A percentile compares a stretch with the other conserved stretches of the same genome.
These are phyloP conservation scores for Phaeosphaeria sp. DNA, from an alignment of 2,329 filamentous ascomycete species.

Conservation along the genomic window DNA sequence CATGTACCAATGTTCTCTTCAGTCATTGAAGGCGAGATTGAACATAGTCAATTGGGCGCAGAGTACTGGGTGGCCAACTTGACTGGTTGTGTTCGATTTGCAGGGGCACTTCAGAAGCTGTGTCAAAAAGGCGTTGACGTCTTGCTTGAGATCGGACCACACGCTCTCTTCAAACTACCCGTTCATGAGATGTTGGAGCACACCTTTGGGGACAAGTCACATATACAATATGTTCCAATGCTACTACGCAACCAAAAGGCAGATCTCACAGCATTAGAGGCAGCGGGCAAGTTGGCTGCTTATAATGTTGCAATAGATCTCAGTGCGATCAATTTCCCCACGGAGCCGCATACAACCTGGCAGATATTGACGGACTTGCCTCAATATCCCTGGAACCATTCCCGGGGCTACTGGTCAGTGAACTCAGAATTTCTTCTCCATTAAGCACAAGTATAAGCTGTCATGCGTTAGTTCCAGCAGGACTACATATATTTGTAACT, in stretches of 20 bases:
- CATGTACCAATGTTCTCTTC: conserved; percentile 18
- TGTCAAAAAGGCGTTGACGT: conserved; percentile 1
- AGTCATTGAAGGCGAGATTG: conserved; percentile 15
- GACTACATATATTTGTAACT: background rate
- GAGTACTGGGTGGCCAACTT: conserved; percentile 37
- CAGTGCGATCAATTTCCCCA: conserved; percentile 4
- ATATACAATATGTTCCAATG: conserved; percentile 1
- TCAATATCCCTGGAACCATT: conserved; percentile 44
- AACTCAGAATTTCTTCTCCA: background rate
- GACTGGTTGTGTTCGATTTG: conserved; percentile 19
- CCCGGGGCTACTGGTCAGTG: conserved; percentile 30
- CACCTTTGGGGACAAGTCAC: background rate
- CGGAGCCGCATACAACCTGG: conserved; percentile 9
- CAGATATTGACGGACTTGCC: conserved; percentile 31
- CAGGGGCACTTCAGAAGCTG: conserved; percentile 6
- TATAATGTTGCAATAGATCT: conserved; percentile 5
- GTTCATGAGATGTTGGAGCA: conserved; percentile 10
- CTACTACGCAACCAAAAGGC: conserved; percentile 13
- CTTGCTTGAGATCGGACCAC: conserved; percentile 23
- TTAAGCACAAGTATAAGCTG: too few relatives aligned
- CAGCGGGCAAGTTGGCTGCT: conserved; percentile 6
- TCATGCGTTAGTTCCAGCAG: too few relatives aligned
- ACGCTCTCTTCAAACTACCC: conserved; percentile 13
- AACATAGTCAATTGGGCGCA: conserved; percentile 14
- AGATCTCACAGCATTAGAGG: conserved; percentile 9